phyloP scores from a whole-genome alignment of 805 yeast species.

The Jamesozyma spencerorum region DNA sequence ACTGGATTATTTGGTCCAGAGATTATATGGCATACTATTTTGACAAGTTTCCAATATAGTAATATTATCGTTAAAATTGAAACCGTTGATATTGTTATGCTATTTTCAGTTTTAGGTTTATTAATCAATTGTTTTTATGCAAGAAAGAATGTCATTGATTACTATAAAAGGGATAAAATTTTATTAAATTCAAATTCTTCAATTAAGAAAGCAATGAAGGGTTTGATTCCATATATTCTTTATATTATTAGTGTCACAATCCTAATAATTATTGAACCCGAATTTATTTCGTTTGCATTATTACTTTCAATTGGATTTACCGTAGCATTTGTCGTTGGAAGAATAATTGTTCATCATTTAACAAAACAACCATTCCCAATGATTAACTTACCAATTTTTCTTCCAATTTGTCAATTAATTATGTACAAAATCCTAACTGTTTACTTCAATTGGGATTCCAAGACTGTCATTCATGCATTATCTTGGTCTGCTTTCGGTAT shows the following conservation, averaged over 20 bases:
- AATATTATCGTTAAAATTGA: slow-evolving; percentile 29
- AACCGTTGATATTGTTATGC: slow-evolving; percentile 40
- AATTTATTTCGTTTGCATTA: slow-evolving; percentile 44
- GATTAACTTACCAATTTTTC: slow-evolving; percentile 57
- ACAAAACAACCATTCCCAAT: slow-evolving; percentile 72
- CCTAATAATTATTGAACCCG: slow-evolving; percentile 43
- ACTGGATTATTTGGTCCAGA: slow-evolving; percentile 67
- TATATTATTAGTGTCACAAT: slow-evolving; percentile 42
- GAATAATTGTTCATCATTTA: slow-evolving; percentile 80
- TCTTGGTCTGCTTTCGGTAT: slow-evolving; percentile 61
- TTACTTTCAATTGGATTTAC: slow-evolving; percentile 63
- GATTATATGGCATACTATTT: slow-evolving; percentile 45
- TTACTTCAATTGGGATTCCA: slow-evolving; percentile 29
- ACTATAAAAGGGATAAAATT: slow-evolving; percentile 32
- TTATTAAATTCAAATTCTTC: slow-evolving; percentile 14
- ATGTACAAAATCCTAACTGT: slow-evolving; percentile 21
- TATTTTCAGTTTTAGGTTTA: slow-evolving; percentile 48
- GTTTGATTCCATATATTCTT: slow-evolving; percentile 59
- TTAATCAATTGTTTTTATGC: slow-evolving; percentile 63
- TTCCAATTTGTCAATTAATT: slow-evolving; percentile 46
- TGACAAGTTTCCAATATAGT: slow-evolving; percentile 25
- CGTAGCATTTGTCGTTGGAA: slow-evolving; percentile 80
- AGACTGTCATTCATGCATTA: slow-evolving; percentile 39
- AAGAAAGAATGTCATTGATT: slow-evolving; percentile 45
- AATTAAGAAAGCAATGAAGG: slow-evolving; percentile 36